Conservation (phyloP, 208 protist genomes). For the Wallacemonas sp. region DNA sequence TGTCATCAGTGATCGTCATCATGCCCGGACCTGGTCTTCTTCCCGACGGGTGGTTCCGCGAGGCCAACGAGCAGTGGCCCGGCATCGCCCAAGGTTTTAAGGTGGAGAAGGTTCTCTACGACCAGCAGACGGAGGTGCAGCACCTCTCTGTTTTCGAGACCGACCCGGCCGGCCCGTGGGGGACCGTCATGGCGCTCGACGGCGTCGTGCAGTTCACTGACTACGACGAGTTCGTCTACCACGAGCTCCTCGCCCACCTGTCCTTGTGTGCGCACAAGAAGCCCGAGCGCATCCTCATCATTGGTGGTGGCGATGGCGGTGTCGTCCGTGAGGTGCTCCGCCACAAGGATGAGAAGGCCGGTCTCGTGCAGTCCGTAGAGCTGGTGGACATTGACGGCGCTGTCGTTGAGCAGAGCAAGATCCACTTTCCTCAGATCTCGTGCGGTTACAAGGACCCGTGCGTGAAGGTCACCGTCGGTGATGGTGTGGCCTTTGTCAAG, state of each 20-base stretch:
- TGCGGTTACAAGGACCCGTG: slow-evolving; percentile 70
- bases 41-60: slow-evolving; percentile 89
- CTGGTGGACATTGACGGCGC: slow-evolving; percentile 97
- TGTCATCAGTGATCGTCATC: background rate
- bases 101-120: slow-evolving; percentile 86
- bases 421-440: slow-evolving; percentile 83
- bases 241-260: slow-evolving; percentile 98
- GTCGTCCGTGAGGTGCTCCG: slow-evolving; percentile 96
- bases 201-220: slow-evolving; percentile 97
- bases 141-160: slow-evolving; percentile 88
- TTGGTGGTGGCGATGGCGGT: slow-evolving; percentile 98
- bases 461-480: slow-evolving; percentile 70
- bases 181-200: slow-evolving; percentile 96
- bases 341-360: slow-evolving; percentile 57
- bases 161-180: slow-evolving; percentile 87
- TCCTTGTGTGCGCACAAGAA: slow-evolving; percentile 90
- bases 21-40: slow-evolving; percentile 78
- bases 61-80: slow-evolving; percentile 87
- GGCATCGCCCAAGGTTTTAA: slow-evolving; percentile 86
- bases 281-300: slow-evolving; percentile 94
- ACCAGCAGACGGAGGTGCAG: slow-evolving; percentile 82
- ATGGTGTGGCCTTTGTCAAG: slow-evolving; percentile 87
- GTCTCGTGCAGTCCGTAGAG: slow-evolving; percentile 86
- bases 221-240: slow-evolving; percentile 98
- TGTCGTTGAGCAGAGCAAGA: slow-evolving; percentile 85